Evolutionary conservation across 2,329 filamentous ascomycete species (phyloP), one percentile per base, ranked within the genome.

Genomic region (Claviceps citrina): DNA sequence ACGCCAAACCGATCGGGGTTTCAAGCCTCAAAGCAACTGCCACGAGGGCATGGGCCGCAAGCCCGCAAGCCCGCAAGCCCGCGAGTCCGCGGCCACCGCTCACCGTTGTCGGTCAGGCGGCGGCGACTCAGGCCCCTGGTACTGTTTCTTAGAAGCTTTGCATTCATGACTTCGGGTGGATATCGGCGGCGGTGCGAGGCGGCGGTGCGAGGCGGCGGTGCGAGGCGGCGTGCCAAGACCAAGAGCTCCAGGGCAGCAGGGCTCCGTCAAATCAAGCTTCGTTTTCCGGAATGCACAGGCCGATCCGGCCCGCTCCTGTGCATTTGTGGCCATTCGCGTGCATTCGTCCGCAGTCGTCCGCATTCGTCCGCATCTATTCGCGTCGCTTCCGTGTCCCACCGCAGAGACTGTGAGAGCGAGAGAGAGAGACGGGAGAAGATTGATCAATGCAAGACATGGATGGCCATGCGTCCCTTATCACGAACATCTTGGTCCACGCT

Each of bases 41-140:
- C n/a, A n/a, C 19, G 10, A 12, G 16, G 19, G 13, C 20, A 8
- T 9, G 19, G 7, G 16, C n/a, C 32, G 24, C 26, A 24, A 39
- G n/a, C n/a, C n/a, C n/a, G n/a, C n/a, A n/a, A n/a, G n/a, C n/a
- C n/a, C n/a, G n/a, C n/a, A n/a, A n/a, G n/a, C 22, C 26, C 40
- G 40, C 40, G 24, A n/a, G 36, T 24, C 42, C 42, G 42, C 42
- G 38, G 42, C 38, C 27, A n/a, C 38, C 38, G 42, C 15, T 26
- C 20, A 26, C 10, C 12, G 13, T 24, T 12, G 22, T 19, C 19
- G 19, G 12, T 40, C 34, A 38, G 28, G 27, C 30, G n/a, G n/a
- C n/a, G n/a, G n/a, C n/a, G n/a, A n/a, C n/a, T n/a, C n/a, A n/a
- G n/a, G n/a, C n/a, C n/a, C n/a, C n/a, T n/a, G n/a, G n/a, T n/a